Base-by-base conservation (phyloP, 192 early-diverging fungal species). In the Obelidium mucronatum region DNA sequence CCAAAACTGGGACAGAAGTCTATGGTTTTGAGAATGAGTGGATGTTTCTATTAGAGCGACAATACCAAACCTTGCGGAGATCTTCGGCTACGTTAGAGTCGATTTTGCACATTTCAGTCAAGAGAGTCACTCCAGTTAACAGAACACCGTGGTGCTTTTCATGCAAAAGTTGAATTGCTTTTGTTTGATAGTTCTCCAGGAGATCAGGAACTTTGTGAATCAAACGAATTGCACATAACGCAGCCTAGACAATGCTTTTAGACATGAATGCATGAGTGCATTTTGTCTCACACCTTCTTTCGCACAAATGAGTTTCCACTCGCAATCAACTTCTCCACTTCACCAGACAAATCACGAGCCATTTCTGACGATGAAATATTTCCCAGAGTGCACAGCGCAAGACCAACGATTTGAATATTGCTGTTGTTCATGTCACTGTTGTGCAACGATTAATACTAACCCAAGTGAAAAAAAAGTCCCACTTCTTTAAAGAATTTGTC, bases 401-500 rank as follows among this genome's bases (percentile, higher is more conserved):
- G 86, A 39, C 97, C 97, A n/a, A 97, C 94, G 51, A 97, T 90
- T 73, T 96, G 97, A 91, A 96, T 96, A 84, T 98, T 97, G 15
- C 88, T 73, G 76, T 92, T 96, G 86, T 97, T 95, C 89, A 99
- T 88, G 79, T 99, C 98, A 78, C 94, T 95, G 81, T 31, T 52
- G n/a, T n/a, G n/a, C n/a, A n/a, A n/a, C n/a, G n/a, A n/a, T 24
- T 30, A 3, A 22, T 33, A 51, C 15, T 31, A 31, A 61, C n/a
- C 48, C n/a, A 31, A 66, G 35, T 24, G n/a, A 17, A n/a, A n/a
- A n/a, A n/a, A n/a, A n/a, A n/a, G n/a, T 30, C 85, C 52, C 90
- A 96, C 94, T 96, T 99, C 80, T 99, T 97, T 40, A 99, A 88
- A 24, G 92, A 97, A 86, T 99, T 99, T 28, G 98, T 99, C 31